Evolutionary conservation across 1,284 basidiomycete genomes (phyloP).

Genomic region (Ganoderma leucocontextum): DNA sequence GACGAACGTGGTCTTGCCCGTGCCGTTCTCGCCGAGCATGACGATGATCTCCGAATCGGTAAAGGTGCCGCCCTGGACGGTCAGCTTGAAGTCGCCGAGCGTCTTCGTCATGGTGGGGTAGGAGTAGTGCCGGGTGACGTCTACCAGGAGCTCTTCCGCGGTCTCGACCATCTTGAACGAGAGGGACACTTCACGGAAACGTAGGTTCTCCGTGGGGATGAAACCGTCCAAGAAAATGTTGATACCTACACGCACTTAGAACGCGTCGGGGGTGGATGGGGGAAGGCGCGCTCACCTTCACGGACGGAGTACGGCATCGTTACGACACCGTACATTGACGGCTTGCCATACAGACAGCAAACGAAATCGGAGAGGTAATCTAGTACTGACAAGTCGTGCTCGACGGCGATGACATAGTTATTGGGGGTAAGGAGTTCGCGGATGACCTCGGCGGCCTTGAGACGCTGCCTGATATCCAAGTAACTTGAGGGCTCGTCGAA

Average conservation of each 20-base stretch:
- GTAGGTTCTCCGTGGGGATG: slow-evolving; percentile 97
- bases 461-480: slow-evolving; percentile 92
- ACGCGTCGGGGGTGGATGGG: neutral
- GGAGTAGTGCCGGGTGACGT: slow-evolving; percentile 86
- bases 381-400: slow-evolving; percentile 96
- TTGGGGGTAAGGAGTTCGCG: slow-evolving; percentile 82
- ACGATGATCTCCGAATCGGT: slow-evolving; percentile 98
- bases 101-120: slow-evolving; percentile 98
- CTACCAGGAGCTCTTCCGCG: slow-evolving; percentile 85
- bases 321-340: slow-evolving; percentile 96
- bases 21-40: slow-evolving; percentile 97
- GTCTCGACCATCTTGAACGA: slow-evolving; percentile 97
- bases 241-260: slow-evolving; percentile 67
- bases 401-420: slow-evolving; percentile 94
- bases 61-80: slow-evolving; percentile 87
- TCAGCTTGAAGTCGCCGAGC: slow-evolving; percentile 91
- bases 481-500: slow-evolving; percentile 98
- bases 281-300: slow-evolving; percentile 70
- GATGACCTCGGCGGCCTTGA: slow-evolving; percentile 96
- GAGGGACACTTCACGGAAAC: slow-evolving; percentile 93
- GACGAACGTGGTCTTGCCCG: slow-evolving; percentile 97
- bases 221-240: slow-evolving; percentile 98
- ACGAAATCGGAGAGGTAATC: slow-evolving; percentile 98
- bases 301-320: slow-evolving; percentile 97
- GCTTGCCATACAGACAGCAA: slow-evolving; percentile 96